phyloP scores from a whole-genome alignment of 2,329 filamentous ascomycete genomes.

The Ophiocordyceps unilateralis region DNA sequence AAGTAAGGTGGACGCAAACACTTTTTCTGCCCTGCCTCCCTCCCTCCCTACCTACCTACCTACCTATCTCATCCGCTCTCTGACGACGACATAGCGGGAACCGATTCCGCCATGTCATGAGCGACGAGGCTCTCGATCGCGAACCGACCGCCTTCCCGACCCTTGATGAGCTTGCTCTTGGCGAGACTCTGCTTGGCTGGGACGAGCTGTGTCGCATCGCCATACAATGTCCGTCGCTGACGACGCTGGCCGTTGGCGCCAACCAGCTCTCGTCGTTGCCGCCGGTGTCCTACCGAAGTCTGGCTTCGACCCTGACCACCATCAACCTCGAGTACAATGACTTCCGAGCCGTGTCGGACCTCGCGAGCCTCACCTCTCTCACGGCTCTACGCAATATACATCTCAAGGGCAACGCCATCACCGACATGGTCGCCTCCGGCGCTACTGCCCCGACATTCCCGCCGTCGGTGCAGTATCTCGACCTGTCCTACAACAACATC shows the following conservation, averaged over 20 bases:
- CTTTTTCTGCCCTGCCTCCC: not conserved
- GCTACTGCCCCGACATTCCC: slow-evolving; percentile 29
- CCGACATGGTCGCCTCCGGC: slow-evolving; percentile 15
- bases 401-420: slow-evolving; percentile 63
- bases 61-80: too few relatives aligned
- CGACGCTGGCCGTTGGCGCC: slow-evolving; percentile 32
- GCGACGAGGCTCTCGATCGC: slow-evolving; percentile 11
- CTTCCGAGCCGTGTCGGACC: slow-evolving; percentile 40
- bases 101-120: slow-evolving; percentile 37
- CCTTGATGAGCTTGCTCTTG: slow-evolving; percentile 44
- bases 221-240: slow-evolving; percentile 34
- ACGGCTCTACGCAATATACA: slow-evolving; percentile 40
- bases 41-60: too few relatives aligned
- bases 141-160: slow-evolving; percentile 25
- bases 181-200: slow-evolving; percentile 51
- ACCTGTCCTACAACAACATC: slow-evolving; percentile 57
- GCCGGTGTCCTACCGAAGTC: slow-evolving; percentile 15
- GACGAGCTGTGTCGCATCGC: slow-evolving; percentile 39
- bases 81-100: slow-evolving; percentile 42
- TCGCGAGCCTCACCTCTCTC: slow-evolving; percentile 35
- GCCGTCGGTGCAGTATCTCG: slow-evolving; percentile 41
- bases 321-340: slow-evolving; percentile 58
- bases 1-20: slow-evolving; percentile 38
- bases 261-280: slow-evolving; percentile 41
- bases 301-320: slow-evolving; percentile 38